A percentile compares a stretch with the other conserved stretches of the same genome.
Evolutionary conservation across 2,329 filamentous ascomycete species (phyloP).

Genomic region (Neocucurbitaria cava): DNA sequence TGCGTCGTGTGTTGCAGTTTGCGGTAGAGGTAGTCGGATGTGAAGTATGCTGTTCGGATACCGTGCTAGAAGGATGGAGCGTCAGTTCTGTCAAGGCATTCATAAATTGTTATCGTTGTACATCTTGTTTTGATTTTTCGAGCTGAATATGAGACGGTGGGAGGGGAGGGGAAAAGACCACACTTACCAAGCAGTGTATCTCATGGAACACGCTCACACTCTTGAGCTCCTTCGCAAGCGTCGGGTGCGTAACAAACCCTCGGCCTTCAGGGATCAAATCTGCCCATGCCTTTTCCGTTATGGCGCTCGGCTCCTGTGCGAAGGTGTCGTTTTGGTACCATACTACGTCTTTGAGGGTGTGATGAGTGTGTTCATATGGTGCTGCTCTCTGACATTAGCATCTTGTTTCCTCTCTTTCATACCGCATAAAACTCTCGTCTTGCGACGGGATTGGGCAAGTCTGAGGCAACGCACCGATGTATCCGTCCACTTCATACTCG

Average conservation of each 20-base stretch:
- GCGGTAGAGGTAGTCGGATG: constrained; percentile 5
- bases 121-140: too few relatives aligned
- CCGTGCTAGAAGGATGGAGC: constrained; percentile 8
- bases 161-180: too few relatives aligned
- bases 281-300: constrained; percentile 22
- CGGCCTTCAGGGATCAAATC: constrained; percentile 6
- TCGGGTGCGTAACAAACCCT: constrained; percentile 6
- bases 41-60: constrained; percentile 5
- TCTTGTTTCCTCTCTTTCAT: not conserved
- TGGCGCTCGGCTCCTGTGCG: constrained; percentile 50
- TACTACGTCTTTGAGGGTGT: constrained; percentile 5
- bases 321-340: constrained; percentile 54
- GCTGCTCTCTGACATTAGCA: not conserved
- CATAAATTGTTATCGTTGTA: too few relatives aligned
- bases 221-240: constrained; percentile 3
- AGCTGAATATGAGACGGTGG: too few relatives aligned
- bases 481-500: constrained; percentile 10
- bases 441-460: not conserved
- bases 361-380: constrained; percentile 3
- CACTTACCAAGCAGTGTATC: constrained; percentile 14
- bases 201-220: constrained; percentile 11
- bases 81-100: too few relatives aligned
- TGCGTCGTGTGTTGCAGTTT: constrained; percentile 4
- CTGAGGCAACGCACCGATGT: constrained; percentile 1
- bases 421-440: not conserved